Base-by-base conservation (phyloP, 2,329 filamentous ascomycete species). In the Pestalotiopsis sp. region DNA sequence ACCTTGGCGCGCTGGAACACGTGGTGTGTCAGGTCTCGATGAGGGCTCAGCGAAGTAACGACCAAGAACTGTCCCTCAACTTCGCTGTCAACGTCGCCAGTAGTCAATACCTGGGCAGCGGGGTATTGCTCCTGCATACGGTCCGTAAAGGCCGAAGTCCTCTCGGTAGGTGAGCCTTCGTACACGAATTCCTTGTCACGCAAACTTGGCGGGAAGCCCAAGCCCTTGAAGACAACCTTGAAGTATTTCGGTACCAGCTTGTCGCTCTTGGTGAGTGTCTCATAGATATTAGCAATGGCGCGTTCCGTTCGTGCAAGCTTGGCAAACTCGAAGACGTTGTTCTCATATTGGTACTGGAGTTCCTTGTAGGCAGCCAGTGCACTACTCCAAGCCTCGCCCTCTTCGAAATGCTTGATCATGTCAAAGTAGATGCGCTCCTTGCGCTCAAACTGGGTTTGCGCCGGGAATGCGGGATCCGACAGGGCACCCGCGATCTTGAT, bases 391-490 rank as follows among this genome's bases (percentile, higher is more conserved):
- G 94, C 94, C 76, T 94, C 91, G n/a, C 94, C 94, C 69, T 97
- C 94, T 76, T 98, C 95, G 71, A 96, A 98, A 77, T 95, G 87
- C 78, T 94, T 94, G 77, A 98, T 97, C 86, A 98, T 97, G 72
- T 94, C 89, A 75, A 98, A 97, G 80, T 97, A 98, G 63, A 98
- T 87, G 48, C 89, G 87, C 79, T 98, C 96, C 78, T 97, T 97
- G 52, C 95, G 91, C 74, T 98, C 95, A 74, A 98, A 98, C 1
- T 93, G 89, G 0, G 91, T 91, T 78, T 98, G 95, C 10, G 91
- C 86, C 0, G 93, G 92, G 77, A 97, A 92, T n/a, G 85, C 81
- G 0, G 94, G 94, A 59, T 94, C 94, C 0, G 82, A 75, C 10
- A 97, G 81, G 1, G 91, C 87, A 0, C 88, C 84, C 0, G 94